Evolutionary conservation across 2,329 filamentous ascomycete genomes (phyloP).

Genomic region (Cladosporium sp.): DNA sequence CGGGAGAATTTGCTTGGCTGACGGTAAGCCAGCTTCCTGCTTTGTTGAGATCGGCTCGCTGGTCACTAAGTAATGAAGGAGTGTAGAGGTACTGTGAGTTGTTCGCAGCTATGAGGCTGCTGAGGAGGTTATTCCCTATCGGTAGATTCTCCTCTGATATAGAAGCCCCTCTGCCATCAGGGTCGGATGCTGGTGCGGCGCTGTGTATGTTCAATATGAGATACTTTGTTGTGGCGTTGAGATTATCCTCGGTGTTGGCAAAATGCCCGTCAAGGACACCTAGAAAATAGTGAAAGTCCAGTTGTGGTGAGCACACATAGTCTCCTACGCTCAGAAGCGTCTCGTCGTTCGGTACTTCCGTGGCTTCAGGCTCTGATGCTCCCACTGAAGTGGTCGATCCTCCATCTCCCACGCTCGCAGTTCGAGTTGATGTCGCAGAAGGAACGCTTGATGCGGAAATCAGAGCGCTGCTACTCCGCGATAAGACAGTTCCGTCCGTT

Average conservation of each 20-base stretch:
- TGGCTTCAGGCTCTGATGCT: slow-evolving; percentile 10
- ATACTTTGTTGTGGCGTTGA: slow-evolving; percentile 51
- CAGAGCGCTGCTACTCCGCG: neutral
- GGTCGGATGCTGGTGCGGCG: slow-evolving; percentile 39
- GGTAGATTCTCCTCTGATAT: slow-evolving; percentile 44
- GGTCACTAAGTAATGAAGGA: slow-evolving; percentile 43
- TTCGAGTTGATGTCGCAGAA: neutral
- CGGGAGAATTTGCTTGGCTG: slow-evolving; percentile 19
- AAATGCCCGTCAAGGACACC: slow-evolving; percentile 52
- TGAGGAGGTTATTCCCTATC: slow-evolving; percentile 38
- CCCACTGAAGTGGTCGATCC: slow-evolving; percentile 11
- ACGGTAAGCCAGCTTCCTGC: slow-evolving; percentile 49
- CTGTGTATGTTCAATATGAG: slow-evolving; percentile 58
- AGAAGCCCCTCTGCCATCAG: slow-evolving; percentile 38
- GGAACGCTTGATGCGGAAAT: neutral
- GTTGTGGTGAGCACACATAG: slow-evolving; percentile 48
- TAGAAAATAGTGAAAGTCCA: slow-evolving; percentile 49
- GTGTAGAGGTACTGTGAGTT: slow-evolving; percentile 52
- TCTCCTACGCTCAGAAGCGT: slow-evolving; percentile 42
- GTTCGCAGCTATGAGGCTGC: slow-evolving; percentile 44
- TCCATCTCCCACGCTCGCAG: neutral
- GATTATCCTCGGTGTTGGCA: slow-evolving; percentile 47
- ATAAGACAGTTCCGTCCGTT: neutral
- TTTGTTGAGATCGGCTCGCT: slow-evolving; percentile 53
- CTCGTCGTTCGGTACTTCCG: slow-evolving; percentile 10